Conservation (phyloP, 2,329 filamentous ascomycete genomes). For the Pestalotiopsis fici region DNA sequence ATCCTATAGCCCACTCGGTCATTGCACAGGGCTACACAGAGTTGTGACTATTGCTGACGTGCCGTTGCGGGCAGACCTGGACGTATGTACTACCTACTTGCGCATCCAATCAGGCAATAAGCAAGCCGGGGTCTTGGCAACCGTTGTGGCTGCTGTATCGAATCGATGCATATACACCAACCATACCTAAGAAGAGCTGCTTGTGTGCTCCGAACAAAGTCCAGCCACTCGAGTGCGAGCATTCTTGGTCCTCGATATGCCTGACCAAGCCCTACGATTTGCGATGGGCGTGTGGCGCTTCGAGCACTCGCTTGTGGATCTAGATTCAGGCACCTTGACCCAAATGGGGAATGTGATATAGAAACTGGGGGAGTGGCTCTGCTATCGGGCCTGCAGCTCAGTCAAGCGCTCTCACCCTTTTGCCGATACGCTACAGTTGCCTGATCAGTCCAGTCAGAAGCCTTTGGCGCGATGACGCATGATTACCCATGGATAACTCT, state of each 20-base stretch:
- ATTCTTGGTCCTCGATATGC: not conserved
- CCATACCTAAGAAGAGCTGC: not conserved
- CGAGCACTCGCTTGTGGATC: constrained; percentile 1
- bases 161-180: not conserved
- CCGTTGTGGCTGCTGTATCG: not conserved
- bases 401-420: not conserved
- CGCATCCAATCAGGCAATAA: constrained; percentile 5
- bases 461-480: constrained; percentile 4
- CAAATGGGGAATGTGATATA: constrained; percentile 12
- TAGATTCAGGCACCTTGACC: constrained; percentile 2
- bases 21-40: not conserved
- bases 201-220: not conserved
- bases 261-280: not conserved
- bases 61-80: not conserved
- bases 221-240: not conserved
- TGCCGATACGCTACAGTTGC: constrained; percentile 7
- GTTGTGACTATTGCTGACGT: constrained; percentile 5
- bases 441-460: constrained; percentile 4
- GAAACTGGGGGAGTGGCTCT: constrained; percentile 8
- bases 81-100: not conserved
- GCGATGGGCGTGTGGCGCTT: constrained; percentile 1
- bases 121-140: not conserved
- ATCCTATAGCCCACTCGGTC: not conserved
- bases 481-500: not conserved
- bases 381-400: constrained; percentile 6